Evolutionary conservation across 176 grass and related monocot species (phyloP).

Genomic region (Cymbopogon citratus): DNA sequence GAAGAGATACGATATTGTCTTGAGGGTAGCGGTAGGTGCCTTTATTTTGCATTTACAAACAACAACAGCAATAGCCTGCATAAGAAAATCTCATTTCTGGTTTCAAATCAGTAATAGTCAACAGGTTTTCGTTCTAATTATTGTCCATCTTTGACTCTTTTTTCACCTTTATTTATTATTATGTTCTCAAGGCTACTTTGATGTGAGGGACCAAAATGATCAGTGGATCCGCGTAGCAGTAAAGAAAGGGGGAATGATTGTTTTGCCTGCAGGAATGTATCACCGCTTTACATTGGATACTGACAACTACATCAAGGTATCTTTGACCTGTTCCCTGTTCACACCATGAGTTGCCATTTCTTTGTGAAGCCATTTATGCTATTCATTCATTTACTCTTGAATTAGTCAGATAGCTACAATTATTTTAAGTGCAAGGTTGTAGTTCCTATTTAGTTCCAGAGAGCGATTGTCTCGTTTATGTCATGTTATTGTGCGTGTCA

Average conservation of each 20-base stretch:
- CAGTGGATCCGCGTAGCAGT: constrained; percentile 79
- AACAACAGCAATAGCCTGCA: no score
- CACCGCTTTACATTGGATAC: constrained; percentile 83
- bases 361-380: neutral
- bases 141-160: neutral
- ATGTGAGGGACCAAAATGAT: constrained; percentile 76
- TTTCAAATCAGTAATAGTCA: neutral
- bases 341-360: neutral
- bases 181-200: constrained; percentile 70
- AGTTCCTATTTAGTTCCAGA: neutral
- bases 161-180: no score
- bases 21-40: constrained; percentile 74
- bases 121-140: neutral
- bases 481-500: neutral
- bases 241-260: constrained; percentile 93
- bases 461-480: neutral
- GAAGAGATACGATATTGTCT: constrained; percentile 96
- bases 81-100: neutral
- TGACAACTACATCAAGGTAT: constrained; percentile 93
- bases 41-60: neutral
- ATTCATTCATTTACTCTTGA: neutral
- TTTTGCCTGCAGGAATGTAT: constrained; percentile 95
- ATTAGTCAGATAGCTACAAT: neutral
- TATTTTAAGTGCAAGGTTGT: neutral
- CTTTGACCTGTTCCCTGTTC: neutral